Evolutionary conservation across 1,284 basidiomycete species (phyloP).

Genomic region (Pseudozyma hubeiensis): DNA sequence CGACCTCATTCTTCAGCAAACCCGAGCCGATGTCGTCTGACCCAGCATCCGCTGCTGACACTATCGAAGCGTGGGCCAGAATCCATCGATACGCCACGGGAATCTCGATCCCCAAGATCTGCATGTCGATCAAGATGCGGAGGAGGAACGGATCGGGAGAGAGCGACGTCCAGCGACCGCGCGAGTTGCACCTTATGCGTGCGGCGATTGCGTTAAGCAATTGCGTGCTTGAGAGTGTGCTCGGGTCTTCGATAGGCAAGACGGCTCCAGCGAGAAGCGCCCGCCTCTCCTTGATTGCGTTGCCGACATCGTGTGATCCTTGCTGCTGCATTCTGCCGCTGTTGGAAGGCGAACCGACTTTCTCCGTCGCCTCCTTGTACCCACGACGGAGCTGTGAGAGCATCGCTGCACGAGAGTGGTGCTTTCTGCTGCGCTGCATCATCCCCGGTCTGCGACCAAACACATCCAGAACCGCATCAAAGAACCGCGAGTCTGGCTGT

Average conservation of each 20-base stretch:
- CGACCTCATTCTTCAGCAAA: slow-evolving; percentile 7
- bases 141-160: slow-evolving; percentile 32
- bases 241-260: background rate
- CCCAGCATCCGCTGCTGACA: background rate
- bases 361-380: slow-evolving; percentile 6
- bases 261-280: background rate
- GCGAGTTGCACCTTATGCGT: slow-evolving; percentile 24
- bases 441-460: slow-evolving; percentile 41
- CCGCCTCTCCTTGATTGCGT: background rate
- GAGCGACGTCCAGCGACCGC: slow-evolving; percentile 22
- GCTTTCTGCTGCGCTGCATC: slow-evolving; percentile 21
- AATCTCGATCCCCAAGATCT: slow-evolving; percentile 23
- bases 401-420: slow-evolving; percentile 18
- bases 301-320: background rate
- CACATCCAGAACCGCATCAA: slow-evolving; percentile 32
- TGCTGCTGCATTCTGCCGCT: background rate
- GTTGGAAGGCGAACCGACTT: slow-evolving; percentile 2
- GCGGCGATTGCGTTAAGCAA: slow-evolving; percentile 8
- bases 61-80: slow-evolving; percentile 12
- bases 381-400: slow-evolving; percentile 27
- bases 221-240: slow-evolving; percentile 3
- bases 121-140: slow-evolving; percentile 36
- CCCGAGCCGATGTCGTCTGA: background rate
- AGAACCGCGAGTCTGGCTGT: slow-evolving; percentile 38
- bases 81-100: slow-evolving; percentile 41